phyloP scores from a whole-genome alignment of 768 basidiomycete genomes.

The Postia placenta region DNA sequence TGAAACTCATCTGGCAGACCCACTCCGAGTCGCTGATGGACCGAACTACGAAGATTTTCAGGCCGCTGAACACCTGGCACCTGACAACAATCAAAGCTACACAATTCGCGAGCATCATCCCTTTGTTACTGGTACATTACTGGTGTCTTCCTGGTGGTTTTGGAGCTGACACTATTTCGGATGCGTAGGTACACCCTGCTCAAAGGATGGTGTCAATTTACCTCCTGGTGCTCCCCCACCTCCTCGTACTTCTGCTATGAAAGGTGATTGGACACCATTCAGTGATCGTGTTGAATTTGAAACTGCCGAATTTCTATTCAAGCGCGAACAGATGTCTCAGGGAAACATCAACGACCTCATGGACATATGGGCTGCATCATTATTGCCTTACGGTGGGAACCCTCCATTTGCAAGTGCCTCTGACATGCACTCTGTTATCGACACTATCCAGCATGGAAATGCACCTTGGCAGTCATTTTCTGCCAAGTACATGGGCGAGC shows the following conservation, averaged over 20 bases:
- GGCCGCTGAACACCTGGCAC: background rate
- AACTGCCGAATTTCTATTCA: conserved; percentile 19
- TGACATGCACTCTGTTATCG: conserved; percentile 30
- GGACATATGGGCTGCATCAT: conserved; percentile 14
- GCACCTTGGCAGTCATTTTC: conserved; percentile 32
- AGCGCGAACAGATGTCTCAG: conserved; percentile 16
- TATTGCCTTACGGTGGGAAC: conserved; percentile 4
- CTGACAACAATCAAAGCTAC: background rate
- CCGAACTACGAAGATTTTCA: too few species aligned
- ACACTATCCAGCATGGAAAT: conserved; percentile 28
- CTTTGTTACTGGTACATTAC: background rate
- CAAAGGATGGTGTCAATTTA: background rate
- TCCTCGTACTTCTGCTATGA: background rate
- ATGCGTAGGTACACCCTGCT: background rate
- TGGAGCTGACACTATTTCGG: too few species aligned
- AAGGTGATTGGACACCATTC: conserved; percentile 18
- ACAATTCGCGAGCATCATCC: too few species aligned
- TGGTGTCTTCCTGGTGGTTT: background rate
- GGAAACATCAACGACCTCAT: conserved; percentile 6
- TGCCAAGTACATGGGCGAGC: conserved; percentile 18
- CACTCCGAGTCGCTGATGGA: too few species aligned
- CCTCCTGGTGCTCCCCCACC: background rate
- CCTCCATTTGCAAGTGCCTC: conserved; percentile 23
- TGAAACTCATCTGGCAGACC: too few species aligned
- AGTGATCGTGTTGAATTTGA: conserved; percentile 15